Percentiles rank a stretch among this genome's conserved stretches.
These are phyloP conservation scores for Graphiopsis chlorocephala DNA, from an alignment of 2,329 filamentous ascomycete species.

Conservation along the genomic window DNA sequence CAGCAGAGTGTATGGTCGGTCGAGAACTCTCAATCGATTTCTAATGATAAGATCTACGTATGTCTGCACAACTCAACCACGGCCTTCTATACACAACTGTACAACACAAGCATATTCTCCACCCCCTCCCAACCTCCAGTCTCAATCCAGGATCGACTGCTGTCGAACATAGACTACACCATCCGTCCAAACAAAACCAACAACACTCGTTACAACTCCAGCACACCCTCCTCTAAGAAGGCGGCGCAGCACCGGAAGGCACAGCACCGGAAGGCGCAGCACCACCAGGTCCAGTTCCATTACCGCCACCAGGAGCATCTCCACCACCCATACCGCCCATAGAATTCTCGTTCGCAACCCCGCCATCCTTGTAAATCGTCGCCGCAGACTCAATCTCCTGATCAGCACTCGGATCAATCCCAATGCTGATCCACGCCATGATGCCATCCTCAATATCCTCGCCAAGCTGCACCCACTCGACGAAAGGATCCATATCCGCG, in stretches of 20 bases:
- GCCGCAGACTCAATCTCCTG: constrained; percentile 20
- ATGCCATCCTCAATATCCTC: constrained; percentile 50
- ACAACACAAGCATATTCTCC: too few relatives aligned
- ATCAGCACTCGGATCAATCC: constrained; percentile 40
- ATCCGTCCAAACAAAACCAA: neutral
- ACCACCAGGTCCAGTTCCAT: neutral
- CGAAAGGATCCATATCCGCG: constrained; percentile 50
- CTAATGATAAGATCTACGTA: too few relatives aligned
- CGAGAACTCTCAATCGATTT: too few relatives aligned
- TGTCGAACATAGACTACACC: too few relatives aligned
- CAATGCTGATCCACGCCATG: constrained; percentile 53
- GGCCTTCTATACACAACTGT: too few relatives aligned
- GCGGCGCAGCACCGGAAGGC: neutral
- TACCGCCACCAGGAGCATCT: constrained; percentile 3
- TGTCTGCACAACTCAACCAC: too few relatives aligned
- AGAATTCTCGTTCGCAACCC: constrained; percentile 23
- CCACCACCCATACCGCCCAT: constrained; percentile 19
- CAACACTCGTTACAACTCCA: too few relatives aligned
- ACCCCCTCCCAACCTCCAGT: too few relatives aligned
- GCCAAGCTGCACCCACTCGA: constrained; percentile 57
- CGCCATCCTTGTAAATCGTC: constrained; percentile 23
- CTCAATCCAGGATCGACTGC: too few relatives aligned
- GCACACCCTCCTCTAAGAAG: neutral
- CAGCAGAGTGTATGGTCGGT: too few relatives aligned
- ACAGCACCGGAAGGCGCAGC: neutral